phyloP scores from a whole-genome alignment of 2,329 filamentous ascomycete species.

The Aspergillus melleus region DNA sequence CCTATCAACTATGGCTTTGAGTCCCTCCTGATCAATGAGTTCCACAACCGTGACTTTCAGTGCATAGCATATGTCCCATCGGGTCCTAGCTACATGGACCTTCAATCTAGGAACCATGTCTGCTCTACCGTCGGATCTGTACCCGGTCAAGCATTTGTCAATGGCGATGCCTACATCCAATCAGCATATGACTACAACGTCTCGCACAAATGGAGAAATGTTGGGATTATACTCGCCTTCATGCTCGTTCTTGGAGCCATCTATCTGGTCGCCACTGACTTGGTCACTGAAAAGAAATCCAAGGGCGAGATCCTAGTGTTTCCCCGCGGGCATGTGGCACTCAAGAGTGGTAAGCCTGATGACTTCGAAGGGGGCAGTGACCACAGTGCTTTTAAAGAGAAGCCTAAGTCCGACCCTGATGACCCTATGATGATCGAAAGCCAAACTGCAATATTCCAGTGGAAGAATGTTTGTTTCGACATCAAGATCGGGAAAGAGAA shows the following conservation, averaged over 20 bases:
- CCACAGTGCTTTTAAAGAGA: background rate
- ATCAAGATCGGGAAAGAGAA: constrained; percentile 72
- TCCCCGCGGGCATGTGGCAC: constrained; percentile 5
- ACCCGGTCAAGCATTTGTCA: constrained; percentile 55
- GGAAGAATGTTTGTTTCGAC: constrained; percentile 77
- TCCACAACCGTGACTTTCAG: constrained; percentile 59
- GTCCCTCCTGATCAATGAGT: constrained; percentile 77
- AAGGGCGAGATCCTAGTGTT: constrained; percentile 15
- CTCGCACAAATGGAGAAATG: constrained; percentile 64
- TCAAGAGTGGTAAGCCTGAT: background rate
- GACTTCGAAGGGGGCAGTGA: background rate
- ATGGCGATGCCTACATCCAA: constrained; percentile 59
- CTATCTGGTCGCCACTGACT: constrained; percentile 51
- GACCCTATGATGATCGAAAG: constrained; percentile 16
- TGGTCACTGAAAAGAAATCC: constrained; percentile 44
- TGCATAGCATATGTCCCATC: constrained; percentile 47
- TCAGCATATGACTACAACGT: constrained; percentile 57
- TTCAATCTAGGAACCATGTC: constrained; percentile 39
- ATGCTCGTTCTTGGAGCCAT: constrained; percentile 56
- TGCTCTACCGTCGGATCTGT: constrained; percentile 60
- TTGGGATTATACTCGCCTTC: constrained; percentile 66
- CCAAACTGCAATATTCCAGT: constrained; percentile 78
- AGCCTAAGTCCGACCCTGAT: background rate
- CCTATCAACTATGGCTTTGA: constrained; percentile 78
- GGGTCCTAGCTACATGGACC: constrained; percentile 29